Evolutionary conservation across 176 grass and related monocot genomes (phyloP).

Genomic region (Eragrostis nindensis): DNA sequence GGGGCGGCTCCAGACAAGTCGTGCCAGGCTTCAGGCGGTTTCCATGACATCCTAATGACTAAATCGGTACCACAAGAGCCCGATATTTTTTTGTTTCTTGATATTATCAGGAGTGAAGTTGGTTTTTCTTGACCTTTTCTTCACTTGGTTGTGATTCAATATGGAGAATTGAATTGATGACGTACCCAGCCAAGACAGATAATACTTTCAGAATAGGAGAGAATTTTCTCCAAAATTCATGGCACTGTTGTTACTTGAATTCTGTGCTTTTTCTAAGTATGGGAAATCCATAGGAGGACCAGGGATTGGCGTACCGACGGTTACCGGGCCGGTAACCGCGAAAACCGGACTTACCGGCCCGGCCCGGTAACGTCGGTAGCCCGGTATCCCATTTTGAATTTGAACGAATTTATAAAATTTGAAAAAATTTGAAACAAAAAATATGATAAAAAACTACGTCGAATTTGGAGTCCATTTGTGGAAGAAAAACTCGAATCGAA

Average conservation of each 20-base stretch:
- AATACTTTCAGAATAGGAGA: neutral
- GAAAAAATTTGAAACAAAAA: too few species aligned
- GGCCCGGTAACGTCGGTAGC: too few species aligned
- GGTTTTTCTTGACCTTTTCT: neutral
- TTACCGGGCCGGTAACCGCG: too few species aligned
- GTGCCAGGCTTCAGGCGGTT: constrained; percentile 58
- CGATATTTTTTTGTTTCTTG: neutral
- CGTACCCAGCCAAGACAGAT: neutral
- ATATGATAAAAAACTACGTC: too few species aligned
- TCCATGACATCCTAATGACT: constrained; percentile 29
- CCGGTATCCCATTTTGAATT: too few species aligned
- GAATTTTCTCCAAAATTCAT: neutral
- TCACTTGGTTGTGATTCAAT: neutral
- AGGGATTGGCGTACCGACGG: too few species aligned
- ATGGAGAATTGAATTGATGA: neutral
- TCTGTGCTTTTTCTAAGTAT: neutral
- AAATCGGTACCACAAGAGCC: neutral
- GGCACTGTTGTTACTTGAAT: neutral
- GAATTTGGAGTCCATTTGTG: too few species aligned
- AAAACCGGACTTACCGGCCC: too few species aligned
- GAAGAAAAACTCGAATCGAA: too few species aligned
- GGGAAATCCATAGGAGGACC: neutral
- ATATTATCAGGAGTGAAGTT: neutral
- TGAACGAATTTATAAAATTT: too few species aligned
- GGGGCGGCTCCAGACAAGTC: constrained; percentile 74